A percentile compares a stretch with the other conserved stretches of the same genome.
Evolutionary conservation across 768 basidiomycete species (phyloP).

Genomic region (Suillus tomentosus): DNA sequence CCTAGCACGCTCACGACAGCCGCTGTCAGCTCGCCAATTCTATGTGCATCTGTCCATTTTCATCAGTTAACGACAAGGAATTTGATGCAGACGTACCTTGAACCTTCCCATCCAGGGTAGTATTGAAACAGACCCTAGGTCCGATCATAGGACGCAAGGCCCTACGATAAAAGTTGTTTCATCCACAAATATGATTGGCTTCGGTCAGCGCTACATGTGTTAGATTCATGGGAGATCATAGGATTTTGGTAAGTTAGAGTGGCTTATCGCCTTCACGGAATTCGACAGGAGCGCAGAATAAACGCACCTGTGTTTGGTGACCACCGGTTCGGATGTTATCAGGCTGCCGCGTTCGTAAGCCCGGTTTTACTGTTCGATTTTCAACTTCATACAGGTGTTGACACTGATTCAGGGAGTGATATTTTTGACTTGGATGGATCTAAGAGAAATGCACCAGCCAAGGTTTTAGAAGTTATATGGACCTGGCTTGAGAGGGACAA

Average conservation of each 20-base stretch:
- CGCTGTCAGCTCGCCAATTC: slow-evolving; percentile 79
- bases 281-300: not conserved
- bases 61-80: slow-evolving; percentile 92
- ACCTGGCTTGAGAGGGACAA: not conserved
- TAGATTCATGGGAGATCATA: not conserved
- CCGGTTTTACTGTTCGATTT: not conserved
- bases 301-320: not conserved
- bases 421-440: not conserved
- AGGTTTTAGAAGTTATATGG: not conserved
- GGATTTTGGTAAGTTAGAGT: not conserved
- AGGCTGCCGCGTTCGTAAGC: not conserved
- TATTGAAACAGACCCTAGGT: slow-evolving; percentile 75
- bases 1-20: slow-evolving; percentile 90
- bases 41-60: slow-evolving; percentile 99
- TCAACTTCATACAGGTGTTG: not conserved
- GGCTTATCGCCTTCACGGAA: not conserved
- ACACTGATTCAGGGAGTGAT: not conserved
- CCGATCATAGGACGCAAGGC: slow-evolving; percentile 85
- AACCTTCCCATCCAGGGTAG: slow-evolving; percentile 80
- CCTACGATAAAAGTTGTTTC: slow-evolving; percentile 36
- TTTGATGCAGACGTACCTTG: slow-evolving; percentile 68
- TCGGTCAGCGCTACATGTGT: not conserved
- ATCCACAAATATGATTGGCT: not conserved
- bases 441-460: not conserved
- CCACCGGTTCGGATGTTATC: no score